Percentiles rank a stretch among this genome's conserved stretches.
phyloP scores from a whole-genome alignment of 106 monocot genomes.

The Dactylorhiza incarnata region DNA sequence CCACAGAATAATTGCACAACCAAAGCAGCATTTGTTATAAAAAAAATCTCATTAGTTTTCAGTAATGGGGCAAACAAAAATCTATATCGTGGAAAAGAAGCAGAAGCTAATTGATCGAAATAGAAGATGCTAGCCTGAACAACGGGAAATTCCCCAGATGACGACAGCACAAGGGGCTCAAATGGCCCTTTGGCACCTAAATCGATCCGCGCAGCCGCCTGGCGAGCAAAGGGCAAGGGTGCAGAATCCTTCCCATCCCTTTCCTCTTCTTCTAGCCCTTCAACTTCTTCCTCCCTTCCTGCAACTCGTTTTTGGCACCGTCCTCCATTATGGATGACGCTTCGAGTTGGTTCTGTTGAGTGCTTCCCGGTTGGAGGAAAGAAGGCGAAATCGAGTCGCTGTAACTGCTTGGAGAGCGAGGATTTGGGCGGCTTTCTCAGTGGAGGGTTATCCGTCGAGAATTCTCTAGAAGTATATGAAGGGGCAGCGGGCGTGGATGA shows the following conservation, averaged over 20 bases:
- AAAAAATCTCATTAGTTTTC: no score
- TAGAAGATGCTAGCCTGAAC: constrained; percentile 34
- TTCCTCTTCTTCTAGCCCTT: constrained; percentile 12
- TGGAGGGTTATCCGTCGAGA: not conserved
- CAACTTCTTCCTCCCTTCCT: constrained; percentile 10
- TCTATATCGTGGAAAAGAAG: not conserved
- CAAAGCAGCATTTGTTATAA: no score
- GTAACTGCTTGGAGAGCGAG: constrained; percentile 73
- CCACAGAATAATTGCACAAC: no score
- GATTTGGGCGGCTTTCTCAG: constrained; percentile 69
- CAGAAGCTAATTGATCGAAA: not conserved
- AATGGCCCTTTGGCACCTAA: constrained; percentile 42
- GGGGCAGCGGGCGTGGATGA: constrained; percentile 1
- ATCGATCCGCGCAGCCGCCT: constrained; percentile 3
- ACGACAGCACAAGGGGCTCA: constrained; percentile 72
- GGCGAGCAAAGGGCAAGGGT: not conserved
- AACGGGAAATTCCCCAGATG: constrained; percentile 36
- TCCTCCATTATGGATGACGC: not conserved
- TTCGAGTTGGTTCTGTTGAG: not conserved
- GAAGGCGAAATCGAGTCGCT: constrained; percentile 35
- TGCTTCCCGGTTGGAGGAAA: not conserved
- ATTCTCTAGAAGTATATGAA: not conserved
- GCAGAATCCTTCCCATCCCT: not conserved
- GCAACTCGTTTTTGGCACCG: not conserved
- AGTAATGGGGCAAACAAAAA: no score